Evolutionary conservation across 2,329 filamentous ascomycete genomes (phyloP).

Genomic region (Fusarium dlaminii): DNA sequence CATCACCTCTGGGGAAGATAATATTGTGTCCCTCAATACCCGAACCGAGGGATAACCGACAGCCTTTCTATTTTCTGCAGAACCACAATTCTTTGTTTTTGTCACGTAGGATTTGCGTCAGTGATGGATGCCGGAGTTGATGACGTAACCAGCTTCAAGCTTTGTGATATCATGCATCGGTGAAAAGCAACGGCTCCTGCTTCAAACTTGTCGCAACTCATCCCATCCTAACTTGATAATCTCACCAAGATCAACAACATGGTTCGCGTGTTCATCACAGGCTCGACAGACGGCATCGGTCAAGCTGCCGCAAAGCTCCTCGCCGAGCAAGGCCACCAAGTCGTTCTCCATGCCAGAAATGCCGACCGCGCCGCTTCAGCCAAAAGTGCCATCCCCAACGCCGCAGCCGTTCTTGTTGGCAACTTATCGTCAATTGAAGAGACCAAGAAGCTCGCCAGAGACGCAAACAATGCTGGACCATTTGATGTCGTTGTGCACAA

Average conservation of each 20-base stretch:
- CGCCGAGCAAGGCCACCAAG: conserved; percentile 31
- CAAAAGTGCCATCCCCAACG: conserved; percentile 20
- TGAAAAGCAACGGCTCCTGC: neutral
- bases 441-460: conserved; percentile 26
- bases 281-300: conserved; percentile 34
- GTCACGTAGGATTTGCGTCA: neutral
- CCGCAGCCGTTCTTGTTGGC: conserved; percentile 15
- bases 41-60: neutral
- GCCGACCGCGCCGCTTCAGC: conserved; percentile 28
- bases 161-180: conserved; percentile 11
- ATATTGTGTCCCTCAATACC: neutral
- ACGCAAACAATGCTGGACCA: conserved; percentile 24
- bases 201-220: neutral
- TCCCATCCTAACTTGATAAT: accelerated
- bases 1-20: neutral
- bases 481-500: conserved; percentile 34
- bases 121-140: neutral
- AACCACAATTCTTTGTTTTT: neutral
- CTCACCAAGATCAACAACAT: neutral
- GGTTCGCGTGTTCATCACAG: conserved; percentile 37
- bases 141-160: conserved; percentile 5
- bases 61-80: no score
- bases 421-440: conserved; percentile 28
- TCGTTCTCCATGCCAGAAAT: conserved; percentile 30
- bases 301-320: conserved; percentile 30